These are phyloP conservation scores for Lepidium aucheri DNA, from an alignment of 345 rosid genomes.

Conservation along the genomic window DNA sequence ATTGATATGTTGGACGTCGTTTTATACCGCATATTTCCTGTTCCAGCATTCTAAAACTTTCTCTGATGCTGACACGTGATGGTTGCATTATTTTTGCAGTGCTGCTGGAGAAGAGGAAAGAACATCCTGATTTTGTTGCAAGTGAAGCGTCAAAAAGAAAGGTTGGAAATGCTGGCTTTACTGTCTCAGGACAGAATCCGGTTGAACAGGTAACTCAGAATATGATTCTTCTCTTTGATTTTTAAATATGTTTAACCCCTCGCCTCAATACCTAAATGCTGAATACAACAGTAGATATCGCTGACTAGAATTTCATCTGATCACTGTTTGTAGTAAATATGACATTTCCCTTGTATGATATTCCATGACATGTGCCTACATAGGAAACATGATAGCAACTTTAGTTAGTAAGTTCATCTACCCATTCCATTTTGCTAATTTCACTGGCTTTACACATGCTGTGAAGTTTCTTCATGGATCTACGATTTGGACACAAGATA, in stretches of 20 bases:
- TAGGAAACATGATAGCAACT: background rate
- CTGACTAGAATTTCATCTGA: background rate
- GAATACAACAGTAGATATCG: background rate
- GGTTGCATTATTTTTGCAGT: slow-evolving; percentile 32
- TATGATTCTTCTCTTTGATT: background rate
- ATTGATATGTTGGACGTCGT: background rate
- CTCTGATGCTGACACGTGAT: slow-evolving; percentile 7
- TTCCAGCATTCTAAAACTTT: background rate
- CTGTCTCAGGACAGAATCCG: slow-evolving; percentile 11
- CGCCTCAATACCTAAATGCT: background rate
- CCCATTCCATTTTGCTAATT: background rate
- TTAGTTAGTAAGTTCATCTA: background rate
- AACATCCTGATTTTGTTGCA: slow-evolving; percentile 26
- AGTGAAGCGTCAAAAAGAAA: slow-evolving; percentile 30
- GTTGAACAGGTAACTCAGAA: slow-evolving; percentile 38
- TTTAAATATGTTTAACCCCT: background rate
- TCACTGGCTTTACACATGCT: background rate
- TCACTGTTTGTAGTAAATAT: background rate
- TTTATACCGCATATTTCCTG: background rate
- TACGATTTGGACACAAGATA: slow-evolving; percentile 23
- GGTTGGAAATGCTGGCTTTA: slow-evolving; percentile 15
- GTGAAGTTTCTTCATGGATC: slow-evolving; percentile 16
- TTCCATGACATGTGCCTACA: background rate
- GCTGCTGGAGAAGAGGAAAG: slow-evolving; percentile 48
- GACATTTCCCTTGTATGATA: background rate